Base-by-base conservation (phyloP, 345 rosid species). In the Iberis pinnata region DNA sequence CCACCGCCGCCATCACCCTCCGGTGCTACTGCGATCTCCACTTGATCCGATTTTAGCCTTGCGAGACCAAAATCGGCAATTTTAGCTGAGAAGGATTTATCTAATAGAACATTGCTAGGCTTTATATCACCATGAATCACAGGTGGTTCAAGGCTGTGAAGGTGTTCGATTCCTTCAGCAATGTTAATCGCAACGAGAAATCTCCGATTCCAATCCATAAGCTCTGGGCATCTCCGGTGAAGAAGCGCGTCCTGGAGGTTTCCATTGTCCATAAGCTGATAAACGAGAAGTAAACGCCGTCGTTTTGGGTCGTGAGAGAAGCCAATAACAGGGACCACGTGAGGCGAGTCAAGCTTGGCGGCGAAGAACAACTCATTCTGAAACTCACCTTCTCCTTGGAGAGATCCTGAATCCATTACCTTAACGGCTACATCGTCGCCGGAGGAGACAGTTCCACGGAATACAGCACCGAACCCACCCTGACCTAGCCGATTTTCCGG, bases 361-460 rank as follows among this genome's bases (percentile, higher is more conserved):
- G 90, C 95, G 63, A 92, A 85, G 52, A 78, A 76, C 27, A 92
- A 65, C 80, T 92, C 98, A 76, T 92, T 92, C 31, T 92, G 88
- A 64, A 92, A 92, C 78, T 92, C 98, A 0, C 94, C 73, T 74
- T 92, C 98, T 4, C 95, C 95, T 46, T 92, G 98, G 15, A 92
- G 79, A 24, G 98, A 88, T 29, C 87, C 89, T 8, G 83, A 78
- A 70, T 88, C 98, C 97, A 92, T 88, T 31, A 85, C 82, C 66
- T 92, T 92, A 41, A 92, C 90, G 46, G 98, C 98, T 13, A 88
- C 73, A 12, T 68, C 50, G 35, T 58, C 18, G 1, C 62, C 60
- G 18, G 39, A 15, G 22, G 69, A 74, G 9, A 81, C 68, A 9
- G 80, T 68, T 11, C 81, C 93, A 5, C 84, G 76, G 64, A 67